Percentiles rank a stretch among this genome's conserved stretches.
Conservation (phyloP, 805 yeast genomes). For the Myxozyma kluyveri region DNA sequence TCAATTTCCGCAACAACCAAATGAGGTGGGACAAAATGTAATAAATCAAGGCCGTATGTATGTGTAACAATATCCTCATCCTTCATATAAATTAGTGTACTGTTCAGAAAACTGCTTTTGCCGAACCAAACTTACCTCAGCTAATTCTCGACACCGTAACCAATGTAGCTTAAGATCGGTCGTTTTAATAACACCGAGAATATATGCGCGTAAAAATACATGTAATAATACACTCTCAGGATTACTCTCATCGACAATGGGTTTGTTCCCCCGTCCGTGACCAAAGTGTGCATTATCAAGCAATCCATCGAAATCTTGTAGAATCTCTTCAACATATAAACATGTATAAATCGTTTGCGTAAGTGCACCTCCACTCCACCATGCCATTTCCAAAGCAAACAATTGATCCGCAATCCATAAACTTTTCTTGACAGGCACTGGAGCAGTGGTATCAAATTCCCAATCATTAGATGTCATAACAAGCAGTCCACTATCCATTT, state of each 20-base stretch:
- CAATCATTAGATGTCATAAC: conserved; percentile 44
- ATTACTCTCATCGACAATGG: not conserved
- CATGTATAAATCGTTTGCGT: conserved; percentile 78
- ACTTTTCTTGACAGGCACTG: conserved; percentile 44
- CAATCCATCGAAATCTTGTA: conserved; percentile 31
- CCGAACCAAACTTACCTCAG: conserved; percentile 9
- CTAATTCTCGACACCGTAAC: conserved; percentile 11
- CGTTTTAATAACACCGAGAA: conserved; percentile 14
- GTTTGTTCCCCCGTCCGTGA: not conserved
- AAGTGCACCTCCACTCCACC: conserved; percentile 74
- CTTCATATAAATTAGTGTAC: not conserved
- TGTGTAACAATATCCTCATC: conserved; percentile 27
- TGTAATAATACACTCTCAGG: conserved; percentile 8
- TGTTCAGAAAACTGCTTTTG: not conserved
- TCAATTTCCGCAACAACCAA: not conserved
- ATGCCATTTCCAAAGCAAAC: conserved; percentile 55
- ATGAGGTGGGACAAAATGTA: conserved; percentile 10
- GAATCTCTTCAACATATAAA: conserved; percentile 62
- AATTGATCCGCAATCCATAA: conserved; percentile 55
- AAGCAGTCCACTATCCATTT: conserved; percentile 76
- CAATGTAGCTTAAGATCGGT: conserved; percentile 14
- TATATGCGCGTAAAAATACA: conserved; percentile 13
- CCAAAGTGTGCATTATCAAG: conserved; percentile 22
- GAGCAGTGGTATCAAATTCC: conserved; percentile 42
- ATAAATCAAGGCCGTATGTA: conserved; percentile 18